Evolutionary conservation across 2,329 filamentous ascomycete species (phyloP), one percentile per base, ranked within the genome.

Genomic region (Aspergillus versicolor): DNA sequence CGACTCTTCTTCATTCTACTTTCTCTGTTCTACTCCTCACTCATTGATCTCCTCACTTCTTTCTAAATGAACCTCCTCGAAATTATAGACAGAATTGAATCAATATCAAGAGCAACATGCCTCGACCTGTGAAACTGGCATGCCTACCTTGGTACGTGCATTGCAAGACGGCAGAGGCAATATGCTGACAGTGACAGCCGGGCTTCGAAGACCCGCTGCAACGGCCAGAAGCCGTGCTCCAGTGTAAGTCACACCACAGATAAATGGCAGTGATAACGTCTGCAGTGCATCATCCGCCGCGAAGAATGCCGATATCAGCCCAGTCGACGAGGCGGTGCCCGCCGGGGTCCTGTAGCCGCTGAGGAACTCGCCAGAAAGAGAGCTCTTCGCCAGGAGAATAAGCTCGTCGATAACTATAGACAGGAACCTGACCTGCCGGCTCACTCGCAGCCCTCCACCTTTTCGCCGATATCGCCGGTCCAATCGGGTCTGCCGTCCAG

Each of bases 121-220:
- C 21, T 21, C 21, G 21, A 21, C 21, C 49, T 12, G 63, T 62
- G 21, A 65, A 65, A 49, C 55, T 63, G 8, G 63, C 63, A 21
- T 65, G 63, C 34, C 58, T 65, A 30, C 54, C 56, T 34, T 65
- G 63, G 63, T 65, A 52, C 22, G 47, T 58, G 27, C 41, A 34
- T 37, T 38, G 24, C 34, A 4, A 17, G 6, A 21, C 40, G n/a
- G 15, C n/a, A 22, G 8, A 1, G 45, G 45, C 17, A 43, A 38
- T 15, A 34, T 19, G 4, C 42, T 24, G 21, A 44, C 42, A 22
- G 19, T 40, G 21, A 21, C 17, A 65, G 65, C 38, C 66, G 65
- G 34, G 56, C 61, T 9, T 61, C 60, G 3, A 68, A 67, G 32
- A 66, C 57, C 24, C 65, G 65, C 30, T 68, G 66, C 32, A 59